These are phyloP conservation scores for Sphaerulina populicola DNA, from an alignment of 2,329 filamentous ascomycete genomes.

Conservation along the genomic window DNA sequence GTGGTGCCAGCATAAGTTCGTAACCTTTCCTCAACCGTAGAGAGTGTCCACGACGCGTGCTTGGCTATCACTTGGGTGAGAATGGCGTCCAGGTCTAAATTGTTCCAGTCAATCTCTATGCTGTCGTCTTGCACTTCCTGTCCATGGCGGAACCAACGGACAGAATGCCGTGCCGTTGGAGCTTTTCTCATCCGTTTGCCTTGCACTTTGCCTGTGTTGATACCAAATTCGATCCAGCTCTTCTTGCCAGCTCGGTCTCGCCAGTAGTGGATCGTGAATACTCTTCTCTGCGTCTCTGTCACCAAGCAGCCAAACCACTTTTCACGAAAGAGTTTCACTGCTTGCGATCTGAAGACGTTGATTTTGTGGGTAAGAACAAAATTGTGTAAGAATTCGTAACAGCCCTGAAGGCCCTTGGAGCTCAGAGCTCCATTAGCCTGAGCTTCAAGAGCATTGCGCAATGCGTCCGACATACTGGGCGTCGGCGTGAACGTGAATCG, in stretches of 20 bases:
- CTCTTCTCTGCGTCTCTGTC: constrained; percentile 71
- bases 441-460: constrained; percentile 59
- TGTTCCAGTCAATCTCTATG: constrained; percentile 56
- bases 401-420: constrained; percentile 64
- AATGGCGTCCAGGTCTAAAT: constrained; percentile 65
- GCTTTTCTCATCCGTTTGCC: constrained; percentile 28
- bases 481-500: constrained; percentile 70
- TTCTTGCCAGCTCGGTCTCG: constrained; percentile 59
- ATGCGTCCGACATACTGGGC: constrained; percentile 49
- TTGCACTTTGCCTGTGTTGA: constrained; percentile 53
- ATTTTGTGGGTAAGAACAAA: constrained; percentile 87
- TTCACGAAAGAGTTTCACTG: constrained; percentile 56
- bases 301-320: constrained; percentile 71
- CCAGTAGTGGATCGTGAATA: constrained; percentile 89
- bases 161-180: constrained; percentile 39
- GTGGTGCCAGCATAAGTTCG: constrained; percentile 32
- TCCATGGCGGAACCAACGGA: constrained; percentile 79
- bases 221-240: constrained; percentile 84
- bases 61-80: constrained; percentile 65
- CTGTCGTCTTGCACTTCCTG: constrained; percentile 60
- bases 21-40: constrained; percentile 56
- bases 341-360: constrained; percentile 70
- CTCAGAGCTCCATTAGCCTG: constrained; percentile 64
- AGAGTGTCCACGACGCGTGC: constrained; percentile 65
- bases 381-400: constrained; percentile 80